Evolutionary conservation across 306 rosid species (phyloP).

Genomic region (Pyrus betulifolia): DNA sequence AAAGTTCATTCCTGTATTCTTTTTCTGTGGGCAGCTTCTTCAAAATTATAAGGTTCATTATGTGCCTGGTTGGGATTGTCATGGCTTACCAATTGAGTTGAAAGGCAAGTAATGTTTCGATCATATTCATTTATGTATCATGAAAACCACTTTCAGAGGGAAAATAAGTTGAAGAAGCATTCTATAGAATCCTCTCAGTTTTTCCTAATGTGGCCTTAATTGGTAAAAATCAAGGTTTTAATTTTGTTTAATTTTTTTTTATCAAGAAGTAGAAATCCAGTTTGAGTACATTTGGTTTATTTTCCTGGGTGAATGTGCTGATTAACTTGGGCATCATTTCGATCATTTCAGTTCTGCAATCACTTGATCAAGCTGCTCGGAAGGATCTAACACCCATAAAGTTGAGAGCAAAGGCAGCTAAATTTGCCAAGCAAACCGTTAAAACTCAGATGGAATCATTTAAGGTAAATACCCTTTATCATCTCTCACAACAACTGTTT

Average conservation of each 20-base stretch:
- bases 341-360: conserved; percentile 85
- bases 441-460: conserved; percentile 88
- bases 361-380: conserved; percentile 80
- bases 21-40: conserved; percentile 60
- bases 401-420: conserved; percentile 90
- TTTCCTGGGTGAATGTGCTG: background rate
- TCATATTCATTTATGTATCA: conserved; percentile 8
- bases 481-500: conserved; percentile 6
- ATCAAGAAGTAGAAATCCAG: background rate
- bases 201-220: background rate
- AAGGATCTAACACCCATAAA: conserved; percentile 74
- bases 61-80: conserved; percentile 99
- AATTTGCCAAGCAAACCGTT: conserved; percentile 90
- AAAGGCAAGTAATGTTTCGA: conserved; percentile 61
- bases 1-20: background rate
- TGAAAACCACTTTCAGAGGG: background rate
- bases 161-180: background rate
- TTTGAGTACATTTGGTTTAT: background rate
- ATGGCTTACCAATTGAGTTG: conserved; percentile 96
- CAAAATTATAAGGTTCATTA: conserved; percentile 82
- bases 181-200: background rate
- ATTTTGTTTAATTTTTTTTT: too few relatives aligned
- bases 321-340: conserved; percentile 19
- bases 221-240: background rate
- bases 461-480: conserved; percentile 46